Evolutionary conservation across 129 eudicot species (phyloP), one percentile per base, ranked within the genome.

Genomic region (Centella asiatica): DNA sequence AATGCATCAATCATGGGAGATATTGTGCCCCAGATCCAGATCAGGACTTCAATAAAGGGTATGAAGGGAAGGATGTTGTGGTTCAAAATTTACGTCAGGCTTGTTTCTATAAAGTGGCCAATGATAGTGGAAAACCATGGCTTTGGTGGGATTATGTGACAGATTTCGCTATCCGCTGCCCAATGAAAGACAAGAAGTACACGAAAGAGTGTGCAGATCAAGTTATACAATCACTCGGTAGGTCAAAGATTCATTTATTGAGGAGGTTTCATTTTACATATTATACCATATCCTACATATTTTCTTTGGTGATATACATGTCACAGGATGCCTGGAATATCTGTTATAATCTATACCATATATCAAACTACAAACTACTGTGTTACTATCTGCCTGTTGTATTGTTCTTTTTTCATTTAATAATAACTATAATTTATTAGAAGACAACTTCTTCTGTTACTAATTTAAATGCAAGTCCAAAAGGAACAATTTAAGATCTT

Each of bases 11-110:
- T 70, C 77, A 85, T 47, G 96, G 96, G 48, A 79, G 82, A 68
- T 88, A 88, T 64, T 88, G 96, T 67, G 89, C 94, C 44, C 96
- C 96, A 6, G 94, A 88, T 74, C 94, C 94, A 2, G 96, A 88
- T 65, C 77, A 74, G 72, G 94, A 88, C 75, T 88, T 88, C 46
- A 76, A 78, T 69, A 75, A 58, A 68, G 96, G 96, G 28, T 88
- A 88, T 66, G 78, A 75, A 27, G 94, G 94, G 67, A 88, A 79
- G 44, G 80, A 88, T 55, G 96, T 88, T 28, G 89, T 88, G 20
- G 42, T 72, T 76, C 94, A 88, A 57, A 84, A 88, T 62, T 65
- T 88, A 24, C 76, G 77, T 1, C 87, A 88, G 53, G 89, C 77
- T 26, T 88, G 89, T 69, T 69, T 88, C 23, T 82, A 34, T 73